Evolutionary conservation across 495 filamentous ascomycete genomes (phyloP).

Genomic region (Penicillium atrosanguineum): DNA sequence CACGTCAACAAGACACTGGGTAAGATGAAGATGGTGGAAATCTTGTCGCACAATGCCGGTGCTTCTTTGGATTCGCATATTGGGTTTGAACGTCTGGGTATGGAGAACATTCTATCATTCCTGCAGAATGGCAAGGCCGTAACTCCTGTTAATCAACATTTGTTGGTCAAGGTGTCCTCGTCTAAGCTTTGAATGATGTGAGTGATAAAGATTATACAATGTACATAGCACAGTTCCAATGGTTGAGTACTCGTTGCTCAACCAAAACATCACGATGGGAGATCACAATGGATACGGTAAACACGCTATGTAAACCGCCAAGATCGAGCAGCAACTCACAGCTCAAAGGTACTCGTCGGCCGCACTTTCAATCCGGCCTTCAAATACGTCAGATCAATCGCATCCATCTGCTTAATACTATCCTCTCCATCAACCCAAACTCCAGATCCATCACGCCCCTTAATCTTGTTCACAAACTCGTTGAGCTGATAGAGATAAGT

Average conservation of each 20-base stretch:
- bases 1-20: slow-evolving; percentile 46
- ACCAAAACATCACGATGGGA: background rate
- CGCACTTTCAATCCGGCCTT: slow-evolving; percentile 39
- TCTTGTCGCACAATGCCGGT: slow-evolving; percentile 70
- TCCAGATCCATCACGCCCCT: slow-evolving; percentile 35
- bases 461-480: slow-evolving; percentile 54
- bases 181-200: slow-evolving; percentile 14
- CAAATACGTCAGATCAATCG: slow-evolving; percentile 52
- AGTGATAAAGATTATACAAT: background rate
- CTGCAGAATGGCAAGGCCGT: slow-evolving; percentile 52
- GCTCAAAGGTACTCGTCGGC: slow-evolving; percentile 17
- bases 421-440: slow-evolving; percentile 52
- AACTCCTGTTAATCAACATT: slow-evolving; percentile 64
- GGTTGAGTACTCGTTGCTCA: background rate
- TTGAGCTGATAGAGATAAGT: slow-evolving; percentile 54
- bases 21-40: slow-evolving; percentile 53
- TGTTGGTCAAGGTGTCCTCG: slow-evolving; percentile 28
- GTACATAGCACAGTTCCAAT: background rate
- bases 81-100: slow-evolving; percentile 69
- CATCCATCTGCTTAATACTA: slow-evolving; percentile 50
- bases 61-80: slow-evolving; percentile 68
- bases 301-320: background rate
- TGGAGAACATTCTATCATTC: slow-evolving; percentile 68
- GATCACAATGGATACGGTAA: background rate
- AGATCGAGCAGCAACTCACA: background rate